phyloP scores from a whole-genome alignment of 1,284 basidiomycete genomes.

The Phellopilus nigrolimitatus region DNA sequence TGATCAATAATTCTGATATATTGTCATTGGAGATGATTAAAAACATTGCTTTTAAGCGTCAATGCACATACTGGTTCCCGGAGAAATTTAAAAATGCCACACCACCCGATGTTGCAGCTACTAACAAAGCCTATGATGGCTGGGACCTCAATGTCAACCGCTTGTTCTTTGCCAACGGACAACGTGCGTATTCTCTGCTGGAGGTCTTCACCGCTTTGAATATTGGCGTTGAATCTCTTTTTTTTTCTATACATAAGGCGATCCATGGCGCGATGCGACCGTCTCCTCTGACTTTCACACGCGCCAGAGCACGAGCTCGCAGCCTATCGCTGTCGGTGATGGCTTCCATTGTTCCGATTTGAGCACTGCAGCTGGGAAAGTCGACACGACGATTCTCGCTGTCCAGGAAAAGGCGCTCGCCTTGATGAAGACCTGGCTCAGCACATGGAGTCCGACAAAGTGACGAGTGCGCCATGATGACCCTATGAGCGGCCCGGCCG shows the following conservation, averaged over 20 bases:
- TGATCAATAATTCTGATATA: too few relatives aligned
- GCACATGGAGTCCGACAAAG: constrained; percentile 32
- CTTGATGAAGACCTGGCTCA: constrained; percentile 48
- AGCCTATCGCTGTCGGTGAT: constrained; percentile 44
- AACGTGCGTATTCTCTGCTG: constrained; percentile 39
- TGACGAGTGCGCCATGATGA: neutral
- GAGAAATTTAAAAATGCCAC: constrained; percentile 43
- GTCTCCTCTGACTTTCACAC: constrained; percentile 52
- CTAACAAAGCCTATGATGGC: constrained; percentile 51
- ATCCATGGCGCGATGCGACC: constrained; percentile 68
- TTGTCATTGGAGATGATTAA: neutral
- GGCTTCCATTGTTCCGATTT: constrained; percentile 38
- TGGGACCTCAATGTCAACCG: constrained; percentile 55
- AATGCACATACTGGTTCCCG: constrained; percentile 59
- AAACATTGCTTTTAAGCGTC: constrained; percentile 41
- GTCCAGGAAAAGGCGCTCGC: constrained; percentile 48
- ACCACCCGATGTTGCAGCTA: constrained; percentile 35
- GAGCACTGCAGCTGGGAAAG: constrained; percentile 33
- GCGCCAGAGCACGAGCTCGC: constrained; percentile 43
- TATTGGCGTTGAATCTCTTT: constrained; percentile 16
- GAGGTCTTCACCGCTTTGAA: constrained; percentile 13
- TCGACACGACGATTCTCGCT: constrained; percentile 46
- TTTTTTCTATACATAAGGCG: constrained; percentile 36
- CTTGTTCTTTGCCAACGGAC: constrained; percentile 66
- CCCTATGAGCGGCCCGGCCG: neutral